Conservation (phyloP, 192 early-diverging fungal genomes). For the Rhizoclosmatium globosum region DNA sequence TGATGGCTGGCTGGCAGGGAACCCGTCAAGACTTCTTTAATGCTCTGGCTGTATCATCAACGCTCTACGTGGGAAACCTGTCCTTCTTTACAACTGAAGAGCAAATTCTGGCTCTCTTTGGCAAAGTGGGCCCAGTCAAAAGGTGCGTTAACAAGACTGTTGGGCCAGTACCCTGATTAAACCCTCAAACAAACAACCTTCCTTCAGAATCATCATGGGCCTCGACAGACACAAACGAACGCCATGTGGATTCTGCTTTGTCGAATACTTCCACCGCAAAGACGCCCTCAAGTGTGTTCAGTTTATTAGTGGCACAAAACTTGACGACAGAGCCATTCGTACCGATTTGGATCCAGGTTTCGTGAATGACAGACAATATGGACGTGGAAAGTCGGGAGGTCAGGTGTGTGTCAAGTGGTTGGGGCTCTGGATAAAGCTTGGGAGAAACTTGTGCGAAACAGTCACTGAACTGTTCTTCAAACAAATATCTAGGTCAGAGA, state of each 20-base stretch:
- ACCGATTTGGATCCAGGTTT: constrained; percentile 97
- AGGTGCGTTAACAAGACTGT: constrained; percentile 13
- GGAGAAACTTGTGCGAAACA: not conserved
- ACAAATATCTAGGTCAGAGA: constrained; percentile 74
- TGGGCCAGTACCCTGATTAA: not conserved
- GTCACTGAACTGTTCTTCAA: not conserved
- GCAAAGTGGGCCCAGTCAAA: constrained; percentile 96
- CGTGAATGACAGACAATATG: constrained; percentile 91
- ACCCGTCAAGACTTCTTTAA: constrained; percentile 35
- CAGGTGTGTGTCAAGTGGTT: constrained; percentile 61
- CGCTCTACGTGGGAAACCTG: constrained; percentile 96
- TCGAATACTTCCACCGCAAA: constrained; percentile 95
- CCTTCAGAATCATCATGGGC: constrained; percentile 92
- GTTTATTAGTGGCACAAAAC: constrained; percentile 91
- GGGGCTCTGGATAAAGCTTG: not conserved
- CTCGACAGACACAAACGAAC: constrained; percentile 92
- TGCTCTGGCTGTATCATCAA: constrained; percentile 62
- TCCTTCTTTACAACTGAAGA: constrained; percentile 99
- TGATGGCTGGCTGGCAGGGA: constrained; percentile 26
- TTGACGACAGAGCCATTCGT: constrained; percentile 94
- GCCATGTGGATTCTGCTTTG: constrained; percentile 99
- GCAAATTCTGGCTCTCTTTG: constrained; percentile 96
- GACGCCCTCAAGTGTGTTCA: constrained; percentile 94
- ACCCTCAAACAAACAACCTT: not conserved
- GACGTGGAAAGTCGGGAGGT: constrained; percentile 92